Conservation (phyloP, 1,139 yeast genomes). For the Saccharomyces uvarum region DNA sequence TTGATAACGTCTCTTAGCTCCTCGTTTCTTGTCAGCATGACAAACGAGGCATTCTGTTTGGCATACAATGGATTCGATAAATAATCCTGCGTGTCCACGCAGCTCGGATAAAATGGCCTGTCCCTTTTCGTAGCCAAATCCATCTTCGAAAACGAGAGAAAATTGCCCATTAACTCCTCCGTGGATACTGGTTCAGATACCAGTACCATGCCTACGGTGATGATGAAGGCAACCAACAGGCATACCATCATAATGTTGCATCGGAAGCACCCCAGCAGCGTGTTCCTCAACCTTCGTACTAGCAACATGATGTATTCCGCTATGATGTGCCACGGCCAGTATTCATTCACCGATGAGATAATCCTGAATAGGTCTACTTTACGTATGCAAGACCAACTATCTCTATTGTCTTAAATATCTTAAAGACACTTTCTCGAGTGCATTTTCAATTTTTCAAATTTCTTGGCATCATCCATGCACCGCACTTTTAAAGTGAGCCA, state of each 20-base stretch:
- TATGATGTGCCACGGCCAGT: neutral
- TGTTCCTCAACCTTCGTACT: neutral
- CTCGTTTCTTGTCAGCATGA: constrained; percentile 70
- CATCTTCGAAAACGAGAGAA: constrained; percentile 13
- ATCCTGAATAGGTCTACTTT: neutral
- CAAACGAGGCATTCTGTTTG: constrained; percentile 68
- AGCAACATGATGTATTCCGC: neutral
- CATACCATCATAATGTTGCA: constrained; percentile 6
- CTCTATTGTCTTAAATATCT: neutral
- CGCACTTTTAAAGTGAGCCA: neutral
- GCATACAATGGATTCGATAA: constrained; percentile 31
- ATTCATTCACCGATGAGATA: neutral
- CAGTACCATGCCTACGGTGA: constrained; percentile 3
- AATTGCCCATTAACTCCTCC: too few relatives aligned
- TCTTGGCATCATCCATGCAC: constrained; percentile 1
- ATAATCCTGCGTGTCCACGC: constrained; percentile 35
- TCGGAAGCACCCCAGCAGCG: neutral
- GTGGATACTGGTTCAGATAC: neutral
- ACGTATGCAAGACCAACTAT: neutral
- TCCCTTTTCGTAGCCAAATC: constrained; percentile 24
- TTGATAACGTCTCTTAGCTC: constrained; percentile 63
- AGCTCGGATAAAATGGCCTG: constrained; percentile 43
- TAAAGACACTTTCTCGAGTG: neutral
- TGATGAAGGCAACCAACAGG: constrained; percentile 6
- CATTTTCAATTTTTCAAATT: neutral